phyloP scores from a whole-genome alignment of 306 rosid genomes.

The Fragaria nilgerrensis region DNA sequence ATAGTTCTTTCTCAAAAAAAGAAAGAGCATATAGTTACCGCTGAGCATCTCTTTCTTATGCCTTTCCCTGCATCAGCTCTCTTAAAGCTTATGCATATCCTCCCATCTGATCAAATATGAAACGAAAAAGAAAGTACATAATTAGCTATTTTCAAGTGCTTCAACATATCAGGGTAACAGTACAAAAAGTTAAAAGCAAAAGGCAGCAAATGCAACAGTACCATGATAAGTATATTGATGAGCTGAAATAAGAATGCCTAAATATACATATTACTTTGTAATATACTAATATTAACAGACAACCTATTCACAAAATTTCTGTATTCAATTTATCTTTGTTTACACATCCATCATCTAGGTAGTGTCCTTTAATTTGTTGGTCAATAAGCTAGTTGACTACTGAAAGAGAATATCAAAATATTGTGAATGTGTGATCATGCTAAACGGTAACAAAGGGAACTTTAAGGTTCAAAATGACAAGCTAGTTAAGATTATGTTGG shows the following conservation, averaged over 20 bases:
- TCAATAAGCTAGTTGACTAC: neutral
- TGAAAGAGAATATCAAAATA: neutral
- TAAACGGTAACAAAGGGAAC: neutral
- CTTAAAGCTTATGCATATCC: neutral
- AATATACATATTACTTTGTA: neutral
- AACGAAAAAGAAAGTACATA: neutral
- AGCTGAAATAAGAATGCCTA: neutral
- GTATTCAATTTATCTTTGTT: neutral
- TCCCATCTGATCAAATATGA: neutral
- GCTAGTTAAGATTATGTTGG: neutral
- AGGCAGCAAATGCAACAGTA: neutral
- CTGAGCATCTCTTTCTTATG: neutral
- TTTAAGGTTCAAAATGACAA: too few relatives aligned
- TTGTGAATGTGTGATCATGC: neutral
- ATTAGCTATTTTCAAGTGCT: neutral
- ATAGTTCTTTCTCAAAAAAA: too few relatives aligned
- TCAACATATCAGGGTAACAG: neutral
- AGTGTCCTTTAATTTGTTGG: too few relatives aligned
- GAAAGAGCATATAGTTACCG: neutral
- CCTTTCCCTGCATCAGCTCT: neutral
- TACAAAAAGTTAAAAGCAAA: neutral
- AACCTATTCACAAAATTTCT: neutral
- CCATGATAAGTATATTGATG: neutral
- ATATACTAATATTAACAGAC: neutral
- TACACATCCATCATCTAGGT: neutral